These are phyloP conservation scores for Yamadazyma sp. DNA, from an alignment of 805 yeast species.

Conservation along the genomic window DNA sequence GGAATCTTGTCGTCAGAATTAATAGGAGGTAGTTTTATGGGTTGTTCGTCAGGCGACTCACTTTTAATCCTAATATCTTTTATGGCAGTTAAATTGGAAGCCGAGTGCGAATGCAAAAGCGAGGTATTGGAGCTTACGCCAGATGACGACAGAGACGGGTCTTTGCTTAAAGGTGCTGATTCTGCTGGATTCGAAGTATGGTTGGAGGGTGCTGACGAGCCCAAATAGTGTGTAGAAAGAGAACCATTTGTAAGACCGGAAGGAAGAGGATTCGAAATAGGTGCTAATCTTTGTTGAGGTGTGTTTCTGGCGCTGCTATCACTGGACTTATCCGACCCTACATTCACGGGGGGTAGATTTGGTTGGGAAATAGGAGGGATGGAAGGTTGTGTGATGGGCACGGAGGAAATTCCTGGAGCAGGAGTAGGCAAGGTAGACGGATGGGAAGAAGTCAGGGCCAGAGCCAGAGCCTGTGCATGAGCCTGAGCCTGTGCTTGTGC, in stretches of 20 bases:
- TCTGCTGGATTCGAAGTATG: background rate
- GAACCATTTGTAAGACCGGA: too few relatives aligned
- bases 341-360: background rate
- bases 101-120: slow-evolving; percentile 5
- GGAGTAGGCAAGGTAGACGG: slow-evolving; percentile 1
- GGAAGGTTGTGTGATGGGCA: slow-evolving; percentile 1
- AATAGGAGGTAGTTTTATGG: slow-evolving; percentile 22
- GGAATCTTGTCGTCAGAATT: slow-evolving; percentile 22
- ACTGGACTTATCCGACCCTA: slow-evolving; percentile 7
- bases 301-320: slow-evolving; percentile 8
- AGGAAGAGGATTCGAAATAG: too few relatives aligned
- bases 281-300: slow-evolving; percentile 8
- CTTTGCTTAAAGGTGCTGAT: background rate
- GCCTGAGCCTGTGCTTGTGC: slow-evolving; percentile 8
- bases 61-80: slow-evolving; percentile 8
- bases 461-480: slow-evolving; percentile 7
- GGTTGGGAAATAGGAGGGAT: slow-evolving; percentile 4
- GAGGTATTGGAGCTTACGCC: slow-evolving; percentile 5
- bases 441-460: background rate
- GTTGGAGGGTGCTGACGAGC: slow-evolving; percentile 10
- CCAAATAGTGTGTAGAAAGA: slow-evolving; percentile 8
- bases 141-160: slow-evolving; percentile 2
- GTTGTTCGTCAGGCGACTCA: slow-evolving; percentile 12
- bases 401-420: slow-evolving; percentile 3
- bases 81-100: slow-evolving; percentile 3